These are phyloP conservation scores for Nannizziopsis arthrosporioides DNA, from an alignment of 2,329 filamentous ascomycete species.

Conservation along the genomic window DNA sequence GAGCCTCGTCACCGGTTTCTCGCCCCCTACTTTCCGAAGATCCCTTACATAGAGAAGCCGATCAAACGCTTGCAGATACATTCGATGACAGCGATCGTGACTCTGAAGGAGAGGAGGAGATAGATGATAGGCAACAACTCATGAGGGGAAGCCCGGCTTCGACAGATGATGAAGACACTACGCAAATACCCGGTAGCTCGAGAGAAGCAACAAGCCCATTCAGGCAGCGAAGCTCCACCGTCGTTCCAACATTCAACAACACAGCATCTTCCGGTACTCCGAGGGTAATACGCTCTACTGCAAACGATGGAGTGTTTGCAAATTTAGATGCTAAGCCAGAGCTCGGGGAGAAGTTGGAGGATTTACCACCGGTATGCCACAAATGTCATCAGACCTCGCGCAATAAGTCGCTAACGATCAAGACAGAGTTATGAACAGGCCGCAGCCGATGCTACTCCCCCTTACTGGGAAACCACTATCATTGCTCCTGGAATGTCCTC, in stretches of 20 bases:
- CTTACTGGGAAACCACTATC: constrained; percentile 99
- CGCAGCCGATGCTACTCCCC: constrained; percentile 85
- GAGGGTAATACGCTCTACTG: constrained; percentile 34
- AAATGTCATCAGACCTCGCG: neutral
- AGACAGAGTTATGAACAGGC: constrained; percentile 91
- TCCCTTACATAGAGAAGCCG: constrained; percentile 46
- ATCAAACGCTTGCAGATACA: constrained; percentile 78
- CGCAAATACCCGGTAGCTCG: neutral
- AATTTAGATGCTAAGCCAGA: constrained; percentile 89
- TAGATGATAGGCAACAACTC: constrained; percentile 73
- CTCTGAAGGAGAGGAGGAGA: constrained; percentile 56
- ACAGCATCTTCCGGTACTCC: constrained; percentile 15
- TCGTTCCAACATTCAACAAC: neutral
- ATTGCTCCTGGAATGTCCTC: constrained; percentile 81
- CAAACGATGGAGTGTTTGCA: constrained; percentile 89
- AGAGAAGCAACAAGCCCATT: neutral
- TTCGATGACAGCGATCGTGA: constrained; percentile 76
- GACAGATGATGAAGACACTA: neutral
- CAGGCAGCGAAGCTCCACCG: neutral
- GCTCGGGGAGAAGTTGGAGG: constrained; percentile 67
- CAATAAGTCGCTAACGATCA: neutral
- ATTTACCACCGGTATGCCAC: constrained; percentile 74
- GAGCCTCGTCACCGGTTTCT: constrained; percentile 55
- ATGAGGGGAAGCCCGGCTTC: constrained; percentile 53
- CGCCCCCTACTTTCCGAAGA: constrained; percentile 44